phyloP scores from a whole-genome alignment of 208 protist genomes.

The Wallacemonas sp. region DNA sequence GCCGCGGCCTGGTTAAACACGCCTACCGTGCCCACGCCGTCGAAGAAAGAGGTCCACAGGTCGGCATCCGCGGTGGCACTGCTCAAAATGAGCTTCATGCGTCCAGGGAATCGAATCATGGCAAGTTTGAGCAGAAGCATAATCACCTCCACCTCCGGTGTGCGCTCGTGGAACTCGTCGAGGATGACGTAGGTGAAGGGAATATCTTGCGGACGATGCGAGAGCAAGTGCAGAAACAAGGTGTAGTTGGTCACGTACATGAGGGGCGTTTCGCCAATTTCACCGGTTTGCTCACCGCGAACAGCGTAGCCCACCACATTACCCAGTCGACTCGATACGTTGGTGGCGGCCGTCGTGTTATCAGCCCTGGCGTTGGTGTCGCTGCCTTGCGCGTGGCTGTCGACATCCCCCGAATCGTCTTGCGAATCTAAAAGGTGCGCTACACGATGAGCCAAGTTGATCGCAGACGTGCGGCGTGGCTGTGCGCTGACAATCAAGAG shows the following conservation, averaged over 20 bases:
- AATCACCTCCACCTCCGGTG: constrained; percentile 92
- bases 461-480: constrained; percentile 76
- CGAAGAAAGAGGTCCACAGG: constrained; percentile 81
- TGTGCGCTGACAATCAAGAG: constrained; percentile 69
- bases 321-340: constrained; percentile 22
- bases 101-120: constrained; percentile 54
- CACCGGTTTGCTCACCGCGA: constrained; percentile 73
- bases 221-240: constrained; percentile 80
- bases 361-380: not conserved
- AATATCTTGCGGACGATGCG: constrained; percentile 48
- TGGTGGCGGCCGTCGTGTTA: not conserved
- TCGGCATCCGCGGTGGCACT: constrained; percentile 87
- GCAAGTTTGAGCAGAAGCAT: constrained; percentile 87
- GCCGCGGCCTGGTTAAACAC: constrained; percentile 57
- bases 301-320: constrained; percentile 77
- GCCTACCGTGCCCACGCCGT: constrained; percentile 50
- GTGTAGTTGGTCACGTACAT: constrained; percentile 91
- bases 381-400: too few relatives aligned
- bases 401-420: too few relatives aligned
- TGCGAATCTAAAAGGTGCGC: constrained; percentile 47
- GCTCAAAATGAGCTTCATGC: constrained; percentile 87
- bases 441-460: constrained; percentile 79
- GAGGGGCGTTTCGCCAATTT: constrained; percentile 66
- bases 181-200: constrained; percentile 90
- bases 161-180: constrained; percentile 95